Evolutionary conservation across 2,329 filamentous ascomycete genomes (phyloP).

Genomic region (Epichloe typhina): DNA sequence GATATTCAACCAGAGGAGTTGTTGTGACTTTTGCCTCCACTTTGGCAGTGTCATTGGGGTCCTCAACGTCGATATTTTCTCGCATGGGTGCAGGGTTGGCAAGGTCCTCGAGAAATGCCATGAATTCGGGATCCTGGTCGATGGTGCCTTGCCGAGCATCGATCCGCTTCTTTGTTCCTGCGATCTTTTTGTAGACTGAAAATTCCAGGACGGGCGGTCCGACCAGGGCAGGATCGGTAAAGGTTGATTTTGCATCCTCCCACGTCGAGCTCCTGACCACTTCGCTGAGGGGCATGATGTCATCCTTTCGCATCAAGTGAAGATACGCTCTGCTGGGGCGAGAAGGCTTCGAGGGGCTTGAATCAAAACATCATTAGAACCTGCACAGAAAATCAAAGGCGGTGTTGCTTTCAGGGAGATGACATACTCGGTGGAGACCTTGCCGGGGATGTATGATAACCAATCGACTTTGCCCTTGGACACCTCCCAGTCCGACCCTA

Average conservation of each 20-base stretch:
- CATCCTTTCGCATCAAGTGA: constrained; percentile 59
- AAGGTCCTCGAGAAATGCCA: constrained; percentile 77
- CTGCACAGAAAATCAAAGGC: constrained; percentile 1
- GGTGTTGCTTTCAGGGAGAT: neutral
- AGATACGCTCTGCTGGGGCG: constrained; percentile 70
- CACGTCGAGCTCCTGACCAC: constrained; percentile 56
- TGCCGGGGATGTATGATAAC: constrained; percentile 52
- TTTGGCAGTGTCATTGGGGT: constrained; percentile 28
- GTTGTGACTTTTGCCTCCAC: constrained; percentile 53
- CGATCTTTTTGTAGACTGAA: constrained; percentile 71
- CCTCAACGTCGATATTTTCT: constrained; percentile 29
- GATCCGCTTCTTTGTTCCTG: constrained; percentile 57
- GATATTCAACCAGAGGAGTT: constrained; percentile 79
- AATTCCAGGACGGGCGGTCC: constrained; percentile 72
- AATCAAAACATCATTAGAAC: constrained; percentile 2
- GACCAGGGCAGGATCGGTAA: constrained; percentile 57
- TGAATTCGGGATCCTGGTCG: constrained; percentile 91
- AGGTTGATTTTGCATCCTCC: constrained; percentile 70
- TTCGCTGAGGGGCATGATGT: constrained; percentile 56
- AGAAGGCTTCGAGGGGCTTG: constrained; percentile 72
- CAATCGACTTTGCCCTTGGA: constrained; percentile 79
- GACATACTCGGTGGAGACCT: constrained; percentile 71
- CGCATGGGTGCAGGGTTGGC: constrained; percentile 51
- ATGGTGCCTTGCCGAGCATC: constrained; percentile 89
- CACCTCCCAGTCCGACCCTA: constrained; percentile 71